Conservation (phyloP, 176 grass and related monocot genomes). For the Ampelocalamus luodianensis region DNA sequence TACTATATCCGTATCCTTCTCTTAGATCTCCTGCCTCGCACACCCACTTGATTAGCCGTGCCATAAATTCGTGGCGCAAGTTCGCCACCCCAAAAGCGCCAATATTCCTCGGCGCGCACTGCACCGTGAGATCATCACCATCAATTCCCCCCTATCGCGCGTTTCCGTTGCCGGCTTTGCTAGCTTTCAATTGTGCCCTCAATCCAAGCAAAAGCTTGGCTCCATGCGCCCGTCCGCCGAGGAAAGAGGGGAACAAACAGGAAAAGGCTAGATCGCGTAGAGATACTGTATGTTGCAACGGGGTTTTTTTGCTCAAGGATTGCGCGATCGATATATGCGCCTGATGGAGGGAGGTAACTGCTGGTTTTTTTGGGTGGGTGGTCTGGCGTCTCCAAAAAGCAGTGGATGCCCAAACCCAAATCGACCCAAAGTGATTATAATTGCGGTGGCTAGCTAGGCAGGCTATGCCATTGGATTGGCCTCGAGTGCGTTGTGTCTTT, state of each 20-base stretch:
- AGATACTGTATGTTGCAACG: constrained; percentile 15
- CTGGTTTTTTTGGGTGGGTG: constrained; percentile 1
- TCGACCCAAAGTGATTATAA: neutral
- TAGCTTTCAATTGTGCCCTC: constrained; percentile 32
- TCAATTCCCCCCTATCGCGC: neutral
- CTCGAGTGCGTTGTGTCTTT: constrained; percentile 13
- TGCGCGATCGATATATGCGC: neutral
- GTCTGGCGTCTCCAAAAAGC: constrained; percentile 19
- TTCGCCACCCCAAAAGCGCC: neutral
- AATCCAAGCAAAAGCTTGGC: constrained; percentile 35
- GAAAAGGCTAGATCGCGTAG: constrained; percentile 49
- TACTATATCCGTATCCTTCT: neutral
- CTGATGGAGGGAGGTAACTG: neutral
- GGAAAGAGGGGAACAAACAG: constrained; percentile 15
- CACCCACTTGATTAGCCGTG: neutral
- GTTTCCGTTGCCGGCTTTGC: constrained; percentile 5
- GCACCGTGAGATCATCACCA: neutral
- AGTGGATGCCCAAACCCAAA: neutral
- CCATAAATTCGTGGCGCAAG: neutral
- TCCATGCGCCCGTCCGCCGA: neutral
- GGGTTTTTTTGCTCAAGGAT: neutral
- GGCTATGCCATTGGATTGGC: constrained; percentile 6
- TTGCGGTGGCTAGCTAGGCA: neutral
- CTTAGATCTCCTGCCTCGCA: constrained; percentile 30
- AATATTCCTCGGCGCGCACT: constrained; percentile 24